These are phyloP conservation scores for Pythium phragmiticola DNA, from an alignment of 352 stramenopile species.

Conservation along the genomic window DNA sequence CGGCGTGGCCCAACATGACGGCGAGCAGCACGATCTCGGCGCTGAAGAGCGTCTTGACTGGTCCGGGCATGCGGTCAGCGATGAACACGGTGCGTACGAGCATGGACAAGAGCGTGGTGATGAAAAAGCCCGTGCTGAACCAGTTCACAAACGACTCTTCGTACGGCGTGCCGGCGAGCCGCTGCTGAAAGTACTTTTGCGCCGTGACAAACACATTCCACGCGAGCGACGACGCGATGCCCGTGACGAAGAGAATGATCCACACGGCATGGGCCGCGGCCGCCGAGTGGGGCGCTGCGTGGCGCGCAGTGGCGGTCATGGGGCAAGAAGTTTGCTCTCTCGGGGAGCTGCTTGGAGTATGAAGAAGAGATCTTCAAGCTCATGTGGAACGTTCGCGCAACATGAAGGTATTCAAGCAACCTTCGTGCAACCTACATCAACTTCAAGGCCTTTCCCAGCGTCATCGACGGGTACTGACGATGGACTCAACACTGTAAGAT, in stretches of 20 bases:
- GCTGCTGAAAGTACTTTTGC: conserved; percentile 72
- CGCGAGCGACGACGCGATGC: conserved; percentile 71
- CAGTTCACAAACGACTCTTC: conserved; percentile 84
- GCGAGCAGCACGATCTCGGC: conserved; percentile 64
- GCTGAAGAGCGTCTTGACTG: conserved; percentile 62
- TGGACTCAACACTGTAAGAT: no score
- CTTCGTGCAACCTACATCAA: conserved; percentile 25
- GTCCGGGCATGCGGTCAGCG: conserved; percentile 56
- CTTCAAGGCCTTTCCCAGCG: conserved; percentile 13
- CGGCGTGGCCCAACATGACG: conserved; percentile 69
- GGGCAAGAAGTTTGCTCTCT: neutral
- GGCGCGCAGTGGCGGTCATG: neutral
- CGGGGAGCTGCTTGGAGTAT: neutral
- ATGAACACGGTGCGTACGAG: conserved; percentile 62
- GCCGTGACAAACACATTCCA: conserved; percentile 90
- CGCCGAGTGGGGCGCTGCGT: conserved; percentile 1
- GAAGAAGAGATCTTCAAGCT: conserved; percentile 11
- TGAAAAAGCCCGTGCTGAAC: conserved; percentile 85
- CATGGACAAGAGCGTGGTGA: conserved; percentile 76
- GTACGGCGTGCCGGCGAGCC: conserved; percentile 58
- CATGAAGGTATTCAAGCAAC: conserved; percentile 19
- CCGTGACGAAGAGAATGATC: conserved; percentile 76
- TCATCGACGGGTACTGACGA: neutral
- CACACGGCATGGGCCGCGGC: conserved; percentile 45
- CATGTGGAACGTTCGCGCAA: conserved; percentile 17